Evolutionary conservation across 2,329 filamentous ascomycete genomes (phyloP), one percentile per base, ranked within the genome.

Genomic region (Neopestalotiopsis clavispora): DNA sequence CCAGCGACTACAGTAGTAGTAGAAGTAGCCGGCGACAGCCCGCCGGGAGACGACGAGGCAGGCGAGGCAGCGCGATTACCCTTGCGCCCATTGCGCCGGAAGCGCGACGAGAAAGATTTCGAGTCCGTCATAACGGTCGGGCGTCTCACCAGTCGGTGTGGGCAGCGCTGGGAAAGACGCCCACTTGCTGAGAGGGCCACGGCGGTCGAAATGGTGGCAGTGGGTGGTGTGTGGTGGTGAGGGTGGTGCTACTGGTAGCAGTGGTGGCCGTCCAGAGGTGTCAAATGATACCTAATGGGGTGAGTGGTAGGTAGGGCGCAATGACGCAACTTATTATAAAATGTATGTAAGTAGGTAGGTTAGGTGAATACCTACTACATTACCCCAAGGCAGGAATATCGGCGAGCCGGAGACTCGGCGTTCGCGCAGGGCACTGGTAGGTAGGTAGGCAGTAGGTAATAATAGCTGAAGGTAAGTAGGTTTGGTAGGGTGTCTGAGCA

Each of bases 81-180:
- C 49, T 67, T 69, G 73, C 69, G 71, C 57, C 59, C 74, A 23
- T 56, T 71, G 68, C 75, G 75, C 68, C 76, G 73, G 40, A 77
- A 77, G 71, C 75, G 76, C 65, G 75, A 72, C 38, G 75, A 73
- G 52, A 77, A 67, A 49, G 52, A 60, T 45, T 38, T 59, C 28
- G 74, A 74, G 42, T 77, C 76, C 74, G 77, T 77, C 30, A 38
- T 69, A 12, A 40, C 34, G 34, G 34, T 69, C 68, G 66, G 66
- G 66, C 58, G 66, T 62, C 56, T 59, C 32, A 60, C 40, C 65
- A 60, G 56, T 34, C 30, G 65, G 40, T 38, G 59, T 52, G 10
- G 61, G 61, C 61, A 64, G 40, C 38, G 40, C 61, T 52, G 61
- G 61, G 40, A 52, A 64, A 64, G 42, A 64, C 61, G 38, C 61